phyloP scores from a whole-genome alignment of 2,329 filamentous ascomycete genomes.

The Pseudogymnoascus sp. region DNA sequence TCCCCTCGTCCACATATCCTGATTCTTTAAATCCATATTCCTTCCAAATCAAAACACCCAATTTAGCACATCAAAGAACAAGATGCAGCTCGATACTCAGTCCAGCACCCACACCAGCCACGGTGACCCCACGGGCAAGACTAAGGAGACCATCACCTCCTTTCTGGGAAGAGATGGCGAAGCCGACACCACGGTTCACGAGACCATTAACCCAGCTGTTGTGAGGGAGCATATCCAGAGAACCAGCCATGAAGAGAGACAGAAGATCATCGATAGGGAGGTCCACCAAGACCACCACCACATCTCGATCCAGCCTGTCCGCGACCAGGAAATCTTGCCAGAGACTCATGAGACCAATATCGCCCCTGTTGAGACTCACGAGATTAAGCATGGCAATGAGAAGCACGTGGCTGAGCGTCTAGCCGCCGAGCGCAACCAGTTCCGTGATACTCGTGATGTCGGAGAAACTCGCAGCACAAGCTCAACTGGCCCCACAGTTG shows the following conservation, averaged over 20 bases:
- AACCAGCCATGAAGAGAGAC: conserved; percentile 52
- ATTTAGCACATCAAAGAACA: conserved; percentile 12
- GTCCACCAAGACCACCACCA: conserved; percentile 66
- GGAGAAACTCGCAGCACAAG: conserved; percentile 41
- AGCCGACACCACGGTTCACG: conserved; percentile 62
- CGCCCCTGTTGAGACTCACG: conserved; percentile 48
- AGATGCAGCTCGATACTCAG: conserved; percentile 6
- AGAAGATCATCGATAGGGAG: conserved; percentile 57
- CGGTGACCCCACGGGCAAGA: conserved; percentile 45
- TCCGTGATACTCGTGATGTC: conserved; percentile 41
- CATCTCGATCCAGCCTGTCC: conserved; percentile 57
- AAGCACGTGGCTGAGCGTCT: conserved; percentile 39
- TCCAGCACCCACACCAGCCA: conserved; percentile 1
- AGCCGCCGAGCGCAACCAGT: conserved; percentile 44
- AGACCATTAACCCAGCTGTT: conserved; percentile 51
- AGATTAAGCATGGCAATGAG: conserved; percentile 52
- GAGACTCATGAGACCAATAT: conserved; percentile 56
- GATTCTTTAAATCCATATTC: conserved; percentile 1
- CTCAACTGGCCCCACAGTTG: conserved; percentile 39
- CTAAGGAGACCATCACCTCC: conserved; percentile 51
- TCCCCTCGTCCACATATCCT: neutral
- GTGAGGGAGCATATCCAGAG: conserved; percentile 51
- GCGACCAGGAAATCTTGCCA: conserved; percentile 43
- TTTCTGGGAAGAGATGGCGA: conserved; percentile 55
- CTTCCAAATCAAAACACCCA: conserved; percentile 7